Percentiles rank a stretch among this genome's conserved stretches.
Evolutionary conservation across 1,284 basidiomycete species (phyloP).

Genomic region (Salmacisia buchloeana): DNA sequence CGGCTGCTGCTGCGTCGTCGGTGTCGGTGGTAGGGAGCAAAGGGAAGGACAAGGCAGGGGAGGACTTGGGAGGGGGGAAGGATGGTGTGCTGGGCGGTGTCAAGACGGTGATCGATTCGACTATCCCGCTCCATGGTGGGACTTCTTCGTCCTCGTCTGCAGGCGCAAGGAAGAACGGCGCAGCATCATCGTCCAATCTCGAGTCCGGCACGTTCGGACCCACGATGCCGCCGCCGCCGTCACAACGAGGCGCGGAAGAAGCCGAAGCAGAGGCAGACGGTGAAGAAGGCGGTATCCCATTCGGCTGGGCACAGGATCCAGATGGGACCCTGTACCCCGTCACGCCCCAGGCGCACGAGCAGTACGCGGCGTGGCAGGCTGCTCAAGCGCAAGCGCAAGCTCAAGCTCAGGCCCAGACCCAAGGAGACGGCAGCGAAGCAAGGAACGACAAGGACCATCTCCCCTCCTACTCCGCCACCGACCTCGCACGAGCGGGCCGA

Average conservation of each 20-base stretch:
- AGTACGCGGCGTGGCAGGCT: slow-evolving; percentile 24
- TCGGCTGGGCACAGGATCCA: slow-evolving; percentile 45
- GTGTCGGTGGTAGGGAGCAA: too few species aligned
- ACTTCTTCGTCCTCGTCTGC: too few species aligned
- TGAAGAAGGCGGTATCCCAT: slow-evolving; percentile 16
- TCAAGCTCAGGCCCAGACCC: background rate
- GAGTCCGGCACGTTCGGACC: background rate
- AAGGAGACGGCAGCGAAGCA: background rate
- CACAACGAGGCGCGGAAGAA: slow-evolving; percentile 18
- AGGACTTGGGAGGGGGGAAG: too few species aligned
- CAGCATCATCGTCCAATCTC: too few species aligned
- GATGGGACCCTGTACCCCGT: slow-evolving; percentile 47
- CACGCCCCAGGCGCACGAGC: slow-evolving; percentile 43
- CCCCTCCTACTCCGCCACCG: slow-evolving; percentile 3
- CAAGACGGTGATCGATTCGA: background rate
- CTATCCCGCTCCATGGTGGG: too few species aligned
- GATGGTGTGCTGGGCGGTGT: too few species aligned
- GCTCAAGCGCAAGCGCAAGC: background rate
- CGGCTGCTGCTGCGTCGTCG: too few species aligned
- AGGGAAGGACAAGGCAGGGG: too few species aligned
- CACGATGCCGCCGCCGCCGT: slow-evolving; percentile 24
- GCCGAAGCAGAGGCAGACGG: slow-evolving; percentile 1
- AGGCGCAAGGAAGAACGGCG: too few species aligned
- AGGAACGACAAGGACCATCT: background rate
- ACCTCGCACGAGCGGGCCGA: background rate